Evolutionary conservation across 2,329 filamentous ascomycete genomes (phyloP).

Genomic region (Emydomyces testavorans): DNA sequence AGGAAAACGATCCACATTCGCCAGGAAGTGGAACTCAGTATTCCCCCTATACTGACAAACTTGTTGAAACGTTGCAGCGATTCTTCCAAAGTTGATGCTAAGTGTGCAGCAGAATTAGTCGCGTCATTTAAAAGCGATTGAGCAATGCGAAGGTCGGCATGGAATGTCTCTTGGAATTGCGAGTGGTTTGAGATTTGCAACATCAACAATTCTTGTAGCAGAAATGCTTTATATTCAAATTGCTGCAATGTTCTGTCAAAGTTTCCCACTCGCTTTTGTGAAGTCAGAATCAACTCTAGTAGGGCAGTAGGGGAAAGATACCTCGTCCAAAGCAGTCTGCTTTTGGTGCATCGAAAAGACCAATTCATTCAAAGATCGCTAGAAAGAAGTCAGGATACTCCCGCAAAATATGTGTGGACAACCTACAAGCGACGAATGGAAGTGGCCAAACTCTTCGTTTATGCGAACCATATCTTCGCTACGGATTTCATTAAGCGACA

Average conservation of each 20-base stretch:
- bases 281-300: constrained; percentile 17
- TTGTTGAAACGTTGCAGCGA: constrained; percentile 16
- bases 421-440: constrained; percentile 29
- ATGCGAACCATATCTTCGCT: constrained; percentile 24
- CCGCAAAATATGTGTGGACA: background rate
- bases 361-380: constrained; percentile 19
- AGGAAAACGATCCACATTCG: constrained; percentile 10
- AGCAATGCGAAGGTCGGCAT: constrained; percentile 17
- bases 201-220: constrained; percentile 26
- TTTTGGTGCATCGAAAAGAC: constrained; percentile 19
- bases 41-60: constrained; percentile 13
- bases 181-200: constrained; percentile 25
- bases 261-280: constrained; percentile 26
- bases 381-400: background rate
- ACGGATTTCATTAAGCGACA: constrained; percentile 26
- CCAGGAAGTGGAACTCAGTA: constrained; percentile 10
- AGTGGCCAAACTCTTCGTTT: constrained; percentile 21
- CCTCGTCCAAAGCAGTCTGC: constrained; percentile 25
- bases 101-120: constrained; percentile 17
- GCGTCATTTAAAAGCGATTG: constrained; percentile 19
- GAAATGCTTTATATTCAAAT: constrained; percentile 25
- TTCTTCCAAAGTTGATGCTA: constrained; percentile 19
- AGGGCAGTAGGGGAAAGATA: constrained; percentile 20
- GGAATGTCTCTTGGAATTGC: constrained; percentile 17
- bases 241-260: constrained; percentile 27